These are phyloP conservation scores for Pinguiococcus pyrenoidosus DNA, from an alignment of 108 stramenopile species.

Conservation along the genomic window DNA sequence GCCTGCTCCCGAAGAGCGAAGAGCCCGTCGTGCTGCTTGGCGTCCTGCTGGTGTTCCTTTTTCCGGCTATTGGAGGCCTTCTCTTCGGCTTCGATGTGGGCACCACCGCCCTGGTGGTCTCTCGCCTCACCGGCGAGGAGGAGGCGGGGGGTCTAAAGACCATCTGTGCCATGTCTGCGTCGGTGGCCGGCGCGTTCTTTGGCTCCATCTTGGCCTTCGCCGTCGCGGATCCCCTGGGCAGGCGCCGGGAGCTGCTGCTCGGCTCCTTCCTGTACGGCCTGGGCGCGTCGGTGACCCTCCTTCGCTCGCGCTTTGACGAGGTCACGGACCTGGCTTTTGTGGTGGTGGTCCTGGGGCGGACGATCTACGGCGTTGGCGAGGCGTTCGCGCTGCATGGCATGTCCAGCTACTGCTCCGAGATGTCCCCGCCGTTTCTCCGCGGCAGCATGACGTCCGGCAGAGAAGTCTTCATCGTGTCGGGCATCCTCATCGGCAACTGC, in stretches of 20 bases:
- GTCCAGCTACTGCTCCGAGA: conserved; percentile 65
- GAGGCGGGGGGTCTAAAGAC: no score
- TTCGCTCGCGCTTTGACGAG: no score
- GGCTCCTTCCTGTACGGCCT: conserved; percentile 43
- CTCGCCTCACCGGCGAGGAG: no score
- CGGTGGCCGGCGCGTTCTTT: no score
- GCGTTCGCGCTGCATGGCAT: conserved; percentile 55
- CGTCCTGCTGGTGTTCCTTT: no score
- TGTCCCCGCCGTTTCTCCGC: conserved; percentile 46
- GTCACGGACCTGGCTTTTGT: conserved; percentile 9
- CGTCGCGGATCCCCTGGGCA: conserved; percentile 43
- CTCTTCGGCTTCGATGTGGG: no score
- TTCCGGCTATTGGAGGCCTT: no score
- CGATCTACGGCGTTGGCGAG: conserved; percentile 49
- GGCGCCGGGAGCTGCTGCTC: conserved; percentile 51
- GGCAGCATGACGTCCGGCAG: conserved; percentile 53
- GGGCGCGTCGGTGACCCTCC: conserved; percentile 30
- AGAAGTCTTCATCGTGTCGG: conserved; percentile 61
- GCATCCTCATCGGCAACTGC: conserved; percentile 51
- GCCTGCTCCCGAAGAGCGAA: no score
- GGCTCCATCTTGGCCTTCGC: no score
- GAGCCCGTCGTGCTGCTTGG: no score
- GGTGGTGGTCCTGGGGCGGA: conserved; percentile 34
- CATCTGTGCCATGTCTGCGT: no score
- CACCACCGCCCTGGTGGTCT: no score